Evolutionary conservation across 1,284 basidiomycete genomes (phyloP), one percentile per base, ranked within the genome.

Genomic region (Xerocomus nothofagi): DNA sequence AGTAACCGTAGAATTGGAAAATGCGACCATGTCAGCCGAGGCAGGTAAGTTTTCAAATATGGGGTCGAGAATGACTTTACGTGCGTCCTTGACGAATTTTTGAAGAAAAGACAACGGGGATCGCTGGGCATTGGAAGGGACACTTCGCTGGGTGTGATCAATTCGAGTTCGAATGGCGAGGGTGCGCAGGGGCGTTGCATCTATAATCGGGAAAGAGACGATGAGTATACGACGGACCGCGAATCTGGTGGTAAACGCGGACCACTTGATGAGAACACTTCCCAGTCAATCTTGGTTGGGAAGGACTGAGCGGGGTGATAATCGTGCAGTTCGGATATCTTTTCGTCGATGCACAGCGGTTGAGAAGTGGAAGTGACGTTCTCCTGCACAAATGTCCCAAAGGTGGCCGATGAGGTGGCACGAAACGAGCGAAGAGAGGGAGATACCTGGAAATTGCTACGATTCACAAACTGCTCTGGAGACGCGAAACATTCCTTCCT

Each of bases 101-200:
- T 87, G 86, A 2, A 87, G 77, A 29, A 76, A 67, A n/a, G 83
- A 85, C 6, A 80, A 75, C 0, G 72, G 70, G 0, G 76, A 73
- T 10, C 60, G 65, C 47, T 82, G 79, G 9, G 59, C 67, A 14
- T 59, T 57, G 15, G 56, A 59, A 5, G 77, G 77, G 12, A 62
- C 61, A n/a, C 62, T 66, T 44, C 66, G 71, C 45, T 72, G 67
- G 1, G 59, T 66, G 51, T 74, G 66, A n/a, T 67, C 53, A 23
- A 68, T 58, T 44, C 69, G 71, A 2, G 70, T 62, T 23, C 65
- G 58, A 23, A 70, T 54, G 18, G 76, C 71, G 43, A 84, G 70
- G 8, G 68, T 63, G 32, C 72, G 74, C 17, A 86, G 68, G 3
- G 78, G 73, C 6, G 69, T 56, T 18, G 75, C 63, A 47, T 78